These are phyloP conservation scores for Hylodesmum podocarpum DNA, from an alignment of 306 rosid genomes.

Conservation along the genomic window DNA sequence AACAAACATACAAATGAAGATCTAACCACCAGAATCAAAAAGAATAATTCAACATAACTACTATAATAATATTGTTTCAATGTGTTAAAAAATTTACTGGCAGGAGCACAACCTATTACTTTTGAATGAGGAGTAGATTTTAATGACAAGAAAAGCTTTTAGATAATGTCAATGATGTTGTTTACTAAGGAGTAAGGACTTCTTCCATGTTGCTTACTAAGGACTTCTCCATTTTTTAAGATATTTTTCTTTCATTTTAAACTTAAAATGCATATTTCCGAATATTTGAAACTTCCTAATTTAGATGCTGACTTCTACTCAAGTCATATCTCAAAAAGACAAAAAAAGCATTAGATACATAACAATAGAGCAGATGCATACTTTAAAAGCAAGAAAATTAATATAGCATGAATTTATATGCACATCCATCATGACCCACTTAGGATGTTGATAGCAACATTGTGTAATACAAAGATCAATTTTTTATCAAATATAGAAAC, in stretches of 20 bases:
- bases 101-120: neutral
- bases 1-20: slow-evolving; percentile 1
- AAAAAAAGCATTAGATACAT: neutral
- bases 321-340: neutral
- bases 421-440: neutral
- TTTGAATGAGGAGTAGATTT: neutral
- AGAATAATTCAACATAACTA: neutral
- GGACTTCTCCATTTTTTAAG: neutral
- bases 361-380: slow-evolving; percentile 10
- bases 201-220: neutral
- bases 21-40: slow-evolving; percentile 11
- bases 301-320: neutral
- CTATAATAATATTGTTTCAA: neutral
- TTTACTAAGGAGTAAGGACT: neutral
- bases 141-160: neutral
- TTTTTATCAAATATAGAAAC: slow-evolving; percentile 30
- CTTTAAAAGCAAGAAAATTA: neutral
- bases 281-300: neutral
- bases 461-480: neutral
- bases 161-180: neutral
- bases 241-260: neutral
- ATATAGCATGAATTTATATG: neutral
- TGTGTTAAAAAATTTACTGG: neutral
- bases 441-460: slow-evolving; percentile 10
- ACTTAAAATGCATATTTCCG: neutral